Evolutionary conservation across 1,139 yeast genomes (phyloP), one percentile per base, ranked within the genome.

Genomic region (Candida dubliniensis): DNA sequence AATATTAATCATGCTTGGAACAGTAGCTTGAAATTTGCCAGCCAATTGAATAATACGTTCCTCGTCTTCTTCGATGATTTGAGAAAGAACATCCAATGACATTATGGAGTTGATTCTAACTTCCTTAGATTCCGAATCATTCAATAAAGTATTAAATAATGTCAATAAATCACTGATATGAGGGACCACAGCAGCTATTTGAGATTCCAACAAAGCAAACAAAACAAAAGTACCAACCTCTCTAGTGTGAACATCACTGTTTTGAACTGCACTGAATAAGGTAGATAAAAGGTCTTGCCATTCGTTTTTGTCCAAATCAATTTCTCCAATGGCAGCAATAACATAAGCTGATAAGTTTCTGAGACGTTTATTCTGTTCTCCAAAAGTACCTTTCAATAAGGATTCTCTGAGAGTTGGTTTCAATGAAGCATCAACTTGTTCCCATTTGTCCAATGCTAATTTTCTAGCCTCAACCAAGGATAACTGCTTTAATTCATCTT

Each of bases 391-490:
- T 52, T 78, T 76, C 56, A 93, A 76, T 57, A 91, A 66, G 24
- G 93, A 76, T 36, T 74, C 71, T 61, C 87, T 84, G 61, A 93
- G 83, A 46, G 75, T 74, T 36, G 76, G 71, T 65, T 82, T 82
- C 47, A 79, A 60, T 8, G 74, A 56, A 24, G 67, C 78, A 55
- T 83, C 85, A 41, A 81, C 61, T 2, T 45, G 44, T 34, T 74
- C 80, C 99, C 99, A 93, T 60, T 82, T 82, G 52, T 77, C 74
- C 43, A 77, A 60, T 41, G 89, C 82, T 60, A 87, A 79, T 67
- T 95, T 93, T 69, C 96, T 82, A 36, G 91, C 91, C 69, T 93
- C 99, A 48, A 93, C 96, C 50, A 97, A 96, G 13, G 98, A 96
- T 53, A 93, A 76, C 67, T 90, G 96, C 61, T 78, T 80, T 54